These are phyloP conservation scores for Berkeleyomyces rouxiae DNA, from an alignment of 2,329 filamentous ascomycete genomes.

Conservation along the genomic window DNA sequence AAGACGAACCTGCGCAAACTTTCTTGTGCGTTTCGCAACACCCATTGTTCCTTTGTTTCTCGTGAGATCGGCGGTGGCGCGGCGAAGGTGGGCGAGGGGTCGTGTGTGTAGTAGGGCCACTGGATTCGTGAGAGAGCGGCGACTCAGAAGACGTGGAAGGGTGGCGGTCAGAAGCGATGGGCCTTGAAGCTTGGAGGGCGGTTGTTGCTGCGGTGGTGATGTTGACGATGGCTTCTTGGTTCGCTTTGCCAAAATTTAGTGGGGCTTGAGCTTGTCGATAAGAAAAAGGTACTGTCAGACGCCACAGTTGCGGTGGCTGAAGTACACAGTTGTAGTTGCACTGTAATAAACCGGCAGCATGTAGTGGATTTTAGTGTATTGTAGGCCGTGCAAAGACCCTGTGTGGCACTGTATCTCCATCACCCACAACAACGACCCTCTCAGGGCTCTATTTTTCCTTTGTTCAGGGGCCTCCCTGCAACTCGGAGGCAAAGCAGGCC, in stretches of 20 bases:
- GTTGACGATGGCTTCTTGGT: background rate
- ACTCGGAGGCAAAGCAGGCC: background rate
- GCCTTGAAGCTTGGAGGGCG: background rate
- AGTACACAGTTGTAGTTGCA: background rate
- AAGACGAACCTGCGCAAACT: slow-evolving; percentile 53
- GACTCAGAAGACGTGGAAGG: background rate
- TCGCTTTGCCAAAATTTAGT: slow-evolving; percentile 11
- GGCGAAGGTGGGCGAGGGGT: background rate
- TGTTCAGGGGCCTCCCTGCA: background rate
- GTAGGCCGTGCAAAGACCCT: too few relatives aligned
- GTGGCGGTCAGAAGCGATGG: background rate
- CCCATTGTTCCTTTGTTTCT: slow-evolving; percentile 43
- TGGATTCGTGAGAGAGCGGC: background rate
- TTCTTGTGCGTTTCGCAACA: slow-evolving; percentile 75
- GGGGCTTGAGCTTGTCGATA: slow-evolving; percentile 12
- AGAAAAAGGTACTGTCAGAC: background rate
- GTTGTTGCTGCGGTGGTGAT: background rate
- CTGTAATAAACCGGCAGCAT: background rate
- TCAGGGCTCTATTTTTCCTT: background rate
- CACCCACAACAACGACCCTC: background rate
- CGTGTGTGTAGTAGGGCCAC: background rate
- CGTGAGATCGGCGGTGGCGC: too few relatives aligned
- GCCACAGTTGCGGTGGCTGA: background rate
- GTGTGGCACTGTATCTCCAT: background rate
- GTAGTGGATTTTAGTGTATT: background rate